Evolutionary conservation across 345 rosid species (phyloP).

Genomic region (Populus ilicifolia): DNA sequence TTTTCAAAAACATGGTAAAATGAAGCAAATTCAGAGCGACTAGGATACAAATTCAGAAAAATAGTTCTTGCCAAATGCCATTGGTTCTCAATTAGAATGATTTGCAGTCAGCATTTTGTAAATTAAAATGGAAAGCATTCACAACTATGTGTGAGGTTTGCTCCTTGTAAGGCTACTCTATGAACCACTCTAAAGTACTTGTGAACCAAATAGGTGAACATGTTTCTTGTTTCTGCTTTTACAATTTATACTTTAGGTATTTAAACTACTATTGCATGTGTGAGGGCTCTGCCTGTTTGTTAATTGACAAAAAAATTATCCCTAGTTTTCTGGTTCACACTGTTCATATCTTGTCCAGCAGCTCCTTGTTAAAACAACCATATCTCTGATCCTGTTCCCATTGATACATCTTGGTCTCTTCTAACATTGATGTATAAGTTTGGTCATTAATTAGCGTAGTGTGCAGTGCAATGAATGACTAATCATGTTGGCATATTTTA

Average conservation of each 20-base stretch:
- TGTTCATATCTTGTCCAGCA: neutral
- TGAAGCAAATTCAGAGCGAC: neutral
- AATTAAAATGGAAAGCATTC: neutral
- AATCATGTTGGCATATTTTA: neutral
- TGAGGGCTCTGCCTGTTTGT: too few relatives aligned
- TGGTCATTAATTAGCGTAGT: neutral
- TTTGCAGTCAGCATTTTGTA: neutral
- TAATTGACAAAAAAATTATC: too few relatives aligned
- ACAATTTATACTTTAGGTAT: neutral
- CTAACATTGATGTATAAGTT: neutral
- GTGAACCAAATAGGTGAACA: neutral
- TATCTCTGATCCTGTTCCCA: neutral
- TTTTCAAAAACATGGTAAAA: neutral
- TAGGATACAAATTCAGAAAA: neutral
- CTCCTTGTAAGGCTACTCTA: neutral
- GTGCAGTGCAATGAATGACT: neutral
- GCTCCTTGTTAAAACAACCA: neutral
- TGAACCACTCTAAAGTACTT: neutral
- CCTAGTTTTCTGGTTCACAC: too few relatives aligned
- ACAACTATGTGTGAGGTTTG: neutral
- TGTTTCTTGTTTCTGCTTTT: neutral
- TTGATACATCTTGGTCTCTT: neutral
- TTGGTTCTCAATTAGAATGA: neutral
- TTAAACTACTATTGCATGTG: too few relatives aligned
- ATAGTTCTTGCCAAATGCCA: neutral